Base-by-base conservation (phyloP, 495 filamentous ascomycete genomes). In the Pseudoneurospora amorphoporcata region DNA sequence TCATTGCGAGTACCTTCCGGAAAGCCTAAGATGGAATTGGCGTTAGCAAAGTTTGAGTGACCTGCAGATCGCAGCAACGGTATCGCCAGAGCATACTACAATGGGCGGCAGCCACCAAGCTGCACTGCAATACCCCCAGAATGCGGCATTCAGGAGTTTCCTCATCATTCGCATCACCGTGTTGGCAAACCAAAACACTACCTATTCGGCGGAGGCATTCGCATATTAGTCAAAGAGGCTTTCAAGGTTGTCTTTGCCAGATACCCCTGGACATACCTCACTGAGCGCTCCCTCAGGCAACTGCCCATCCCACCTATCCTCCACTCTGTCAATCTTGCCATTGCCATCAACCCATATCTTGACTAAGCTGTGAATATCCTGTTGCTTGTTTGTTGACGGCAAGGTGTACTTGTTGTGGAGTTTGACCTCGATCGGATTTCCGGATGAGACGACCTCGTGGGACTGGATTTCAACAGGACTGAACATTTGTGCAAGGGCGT, bases 251-350 rank as follows among this genome's bases (percentile, higher is more conserved):
- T 61, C 8, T 12, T 19, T 39, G 58, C 12, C 12, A 53, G 4
- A 8, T 29, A 42, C 16, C 38, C 14, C 3, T 32, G 29, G 53
- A 84, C 88, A 81, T 73, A 88, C 86, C 77, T 86, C 82, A 16
- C 76, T 78, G 72, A 88, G 77, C 0, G 74, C 70, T 1, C 84
- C 80, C 35, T 87, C 86, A 0, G 86, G 85, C 73, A 89, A 70
- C 47, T 86, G 80, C 8, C 83, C 86, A 76, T 86, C 81, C 88
- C 88, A 90, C 72, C 83, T 82, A 74, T 89, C 87, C 78, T 88
- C 85, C 8, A 89, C 82, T 72, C 82, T 85, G 14, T 77, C 79
- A 53, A 90, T 89, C 79, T 83, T 85, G 29, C 81, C 82, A 4
- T 79, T 77, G 37, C 77, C 77, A 70, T 80, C 79, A 8, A 80